Base-by-base conservation (phyloP, 768 basidiomycete species). In the Coprinellus micaceus region DNA sequence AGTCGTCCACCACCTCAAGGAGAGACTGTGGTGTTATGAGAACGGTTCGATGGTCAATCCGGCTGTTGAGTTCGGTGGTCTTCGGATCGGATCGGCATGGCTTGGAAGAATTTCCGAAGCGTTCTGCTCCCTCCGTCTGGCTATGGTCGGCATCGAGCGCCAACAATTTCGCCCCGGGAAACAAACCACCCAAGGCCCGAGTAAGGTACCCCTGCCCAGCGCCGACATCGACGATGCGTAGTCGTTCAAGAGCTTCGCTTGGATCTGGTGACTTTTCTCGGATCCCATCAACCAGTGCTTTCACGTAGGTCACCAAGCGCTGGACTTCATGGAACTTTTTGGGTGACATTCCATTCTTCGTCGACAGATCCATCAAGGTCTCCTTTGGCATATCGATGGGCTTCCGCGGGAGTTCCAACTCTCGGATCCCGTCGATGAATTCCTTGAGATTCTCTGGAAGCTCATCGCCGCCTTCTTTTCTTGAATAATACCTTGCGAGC, bases 161-260 rank as follows among this genome's bases (percentile, higher is more conserved):
- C 3, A 91, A 80, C 12, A 89, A 78, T 47, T 80, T 75, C 4
- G 69, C 64, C 2, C 58, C 54, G 13, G 64, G 68, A 3, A 78
- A 63, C 28, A 70, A 71, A 2, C 56, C 53, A 47, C 71, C 71
- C 13, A 78, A 69, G 0, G 76, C 69, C 21, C 87, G 79, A 15
- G 86, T 86, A 22, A 89, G 69, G 64, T 89, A 86, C 4, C 82
- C 88, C 82, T 88, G 87, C 15, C 89, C 89, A 6, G 89, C 84
- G 19, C 89, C 89, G 41, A 89, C 75, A 58, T 91, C 89, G 30
- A 90, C 87, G 26, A 81, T 80, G 58, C 82, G 79, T 10, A 70
- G 51, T 13, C 61, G 62, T 17, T 41, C 54, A 19, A 52, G 60
- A 28, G n/a, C 39, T 59, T 4, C 36, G 1, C 7, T 52, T 33